A percentile compares a stretch with the other conserved stretches of the same genome.
These are phyloP conservation scores for Trapa bicornis DNA, from an alignment of 345 rosid genomes.

Conservation along the genomic window DNA sequence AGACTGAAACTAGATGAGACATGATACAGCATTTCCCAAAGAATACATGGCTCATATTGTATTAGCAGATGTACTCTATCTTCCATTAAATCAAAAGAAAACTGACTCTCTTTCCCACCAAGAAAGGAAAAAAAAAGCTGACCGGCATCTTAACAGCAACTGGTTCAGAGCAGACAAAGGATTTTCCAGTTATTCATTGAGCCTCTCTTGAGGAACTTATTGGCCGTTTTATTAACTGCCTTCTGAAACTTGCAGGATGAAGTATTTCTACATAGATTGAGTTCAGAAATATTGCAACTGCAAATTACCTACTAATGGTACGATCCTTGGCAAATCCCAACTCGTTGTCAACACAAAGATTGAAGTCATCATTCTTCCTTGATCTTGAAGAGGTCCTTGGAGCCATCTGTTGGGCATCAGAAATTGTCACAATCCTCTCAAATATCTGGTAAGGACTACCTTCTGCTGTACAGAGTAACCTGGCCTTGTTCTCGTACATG, in stretches of 20 bases:
- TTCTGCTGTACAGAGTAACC: constrained; percentile 81
- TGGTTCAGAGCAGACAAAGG: too few relatives aligned
- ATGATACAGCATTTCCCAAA: neutral
- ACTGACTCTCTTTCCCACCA: too few relatives aligned
- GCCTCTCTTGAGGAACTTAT: neutral
- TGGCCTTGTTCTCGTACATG: constrained; percentile 80
- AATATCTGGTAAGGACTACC: constrained; percentile 70
- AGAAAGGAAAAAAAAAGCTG: too few relatives aligned
- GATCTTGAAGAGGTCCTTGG: constrained; percentile 87
- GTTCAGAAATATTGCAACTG: neutral
- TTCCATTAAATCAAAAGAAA: too few relatives aligned
- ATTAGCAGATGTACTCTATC: too few relatives aligned
- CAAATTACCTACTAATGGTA: constrained; percentile 73
- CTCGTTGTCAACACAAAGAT: constrained; percentile 89
- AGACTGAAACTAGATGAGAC: neutral
- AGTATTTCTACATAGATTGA: neutral
- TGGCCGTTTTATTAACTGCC: neutral
- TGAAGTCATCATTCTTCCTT: constrained; percentile 56
- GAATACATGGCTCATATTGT: neutral
- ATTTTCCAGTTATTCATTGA: too few relatives aligned
- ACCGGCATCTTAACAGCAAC: too few relatives aligned
- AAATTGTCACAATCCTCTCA: constrained; percentile 46
- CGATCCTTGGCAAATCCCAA: constrained; percentile 95
- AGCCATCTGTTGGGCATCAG: constrained; percentile 63
- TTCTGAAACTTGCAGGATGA: neutral